phyloP scores from a whole-genome alignment of 345 rosid species.

The Eucalyptus cloeziana region DNA sequence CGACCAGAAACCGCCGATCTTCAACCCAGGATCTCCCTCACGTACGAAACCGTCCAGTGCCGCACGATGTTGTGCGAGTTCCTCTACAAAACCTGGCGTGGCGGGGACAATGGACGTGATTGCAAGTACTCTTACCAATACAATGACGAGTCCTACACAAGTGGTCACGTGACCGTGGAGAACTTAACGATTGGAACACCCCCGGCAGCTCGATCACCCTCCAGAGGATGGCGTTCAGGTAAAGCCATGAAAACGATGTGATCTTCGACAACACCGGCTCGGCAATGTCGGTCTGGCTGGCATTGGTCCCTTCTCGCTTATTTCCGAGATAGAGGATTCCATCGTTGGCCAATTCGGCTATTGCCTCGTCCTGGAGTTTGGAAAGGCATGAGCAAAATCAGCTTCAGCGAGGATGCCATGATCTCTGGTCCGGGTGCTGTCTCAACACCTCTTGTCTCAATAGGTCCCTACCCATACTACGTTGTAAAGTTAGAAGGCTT shows the following conservation, averaged over 20 bases:
- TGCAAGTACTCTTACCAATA: neutral
- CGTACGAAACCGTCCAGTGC: neutral
- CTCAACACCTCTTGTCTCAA: neutral
- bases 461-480: neutral
- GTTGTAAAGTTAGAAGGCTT: neutral
- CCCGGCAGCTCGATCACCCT: neutral
- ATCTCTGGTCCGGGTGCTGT: neutral
- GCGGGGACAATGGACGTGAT: neutral
- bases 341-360: neutral
- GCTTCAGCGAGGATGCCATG: neutral
- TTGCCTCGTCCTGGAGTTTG: neutral
- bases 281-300: neutral
- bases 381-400: neutral
- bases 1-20: neutral
- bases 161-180: neutral
- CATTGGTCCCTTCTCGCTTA: neutral
- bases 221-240: neutral
- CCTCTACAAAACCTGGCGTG: neutral
- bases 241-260: neutral
- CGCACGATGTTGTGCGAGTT: neutral
- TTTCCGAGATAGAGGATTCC: neutral
- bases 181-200: neutral
- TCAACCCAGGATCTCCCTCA: neutral
- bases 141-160: neutral
- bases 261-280: neutral